These are phyloP conservation scores for Phanerochaete carnosa DNA, from an alignment of 768 basidiomycete genomes.

Conservation along the genomic window DNA sequence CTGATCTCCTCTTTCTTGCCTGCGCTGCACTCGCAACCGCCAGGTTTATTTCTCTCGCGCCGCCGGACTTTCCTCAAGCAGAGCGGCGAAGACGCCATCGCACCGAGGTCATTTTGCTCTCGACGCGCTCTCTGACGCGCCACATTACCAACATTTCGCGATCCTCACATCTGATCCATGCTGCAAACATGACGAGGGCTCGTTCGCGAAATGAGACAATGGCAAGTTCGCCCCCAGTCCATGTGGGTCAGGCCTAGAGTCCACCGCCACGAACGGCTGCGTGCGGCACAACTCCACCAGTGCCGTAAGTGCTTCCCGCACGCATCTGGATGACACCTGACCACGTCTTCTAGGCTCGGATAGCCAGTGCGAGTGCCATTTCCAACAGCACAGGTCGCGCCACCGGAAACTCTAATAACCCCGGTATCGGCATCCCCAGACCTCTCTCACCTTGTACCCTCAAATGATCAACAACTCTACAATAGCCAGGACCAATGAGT, in stretches of 20 bases:
- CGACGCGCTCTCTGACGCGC: conserved; percentile 2
- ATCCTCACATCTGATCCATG: conserved; percentile 40
- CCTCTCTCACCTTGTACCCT: conserved; percentile 42
- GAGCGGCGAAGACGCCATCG: conserved; percentile 29
- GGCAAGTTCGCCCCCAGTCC: conserved; percentile 33
- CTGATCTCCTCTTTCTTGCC: conserved; percentile 30
- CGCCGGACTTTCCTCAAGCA: conserved; percentile 19
- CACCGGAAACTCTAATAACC: conserved; percentile 7
- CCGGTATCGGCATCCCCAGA: conserved; percentile 37
- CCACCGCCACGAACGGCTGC: neutral
- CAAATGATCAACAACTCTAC: conserved; percentile 50
- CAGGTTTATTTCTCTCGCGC: conserved; percentile 12
- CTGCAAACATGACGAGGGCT: conserved; percentile 39
- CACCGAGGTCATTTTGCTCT: conserved; percentile 22
- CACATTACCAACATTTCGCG: conserved; percentile 39
- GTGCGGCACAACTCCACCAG: neutral
- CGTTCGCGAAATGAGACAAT: conserved; percentile 55
- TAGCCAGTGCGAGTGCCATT: neutral
- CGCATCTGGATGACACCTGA: too few relatives aligned
- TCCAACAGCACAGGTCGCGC: conserved; percentile 11
- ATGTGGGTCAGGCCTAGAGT: conserved; percentile 23
- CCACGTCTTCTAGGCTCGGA: neutral
- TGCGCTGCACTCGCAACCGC: conserved; percentile 28
- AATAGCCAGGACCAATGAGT: conserved; percentile 38
- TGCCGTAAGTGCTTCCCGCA: neutral